Base-by-base conservation (phyloP, 2,329 filamentous ascomycete genomes). In the Fusarium newnesense region DNA sequence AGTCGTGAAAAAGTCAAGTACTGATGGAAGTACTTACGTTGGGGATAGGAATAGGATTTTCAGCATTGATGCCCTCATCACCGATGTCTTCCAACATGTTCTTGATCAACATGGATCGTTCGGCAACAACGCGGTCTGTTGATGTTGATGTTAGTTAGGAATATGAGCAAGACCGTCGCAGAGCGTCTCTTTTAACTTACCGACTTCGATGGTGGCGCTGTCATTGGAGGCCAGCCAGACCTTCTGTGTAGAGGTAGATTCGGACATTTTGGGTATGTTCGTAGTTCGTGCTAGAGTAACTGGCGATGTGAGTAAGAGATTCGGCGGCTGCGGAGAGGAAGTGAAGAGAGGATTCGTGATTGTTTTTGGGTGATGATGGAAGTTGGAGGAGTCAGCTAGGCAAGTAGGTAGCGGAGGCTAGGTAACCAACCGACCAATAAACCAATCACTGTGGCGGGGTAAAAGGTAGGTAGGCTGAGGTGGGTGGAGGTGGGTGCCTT, bases 71-170 rank as follows among this genome's bases (percentile, higher is more conserved):
- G 28, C 81, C 80, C 76, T 88, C 83, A 30, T 92, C 91, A 75
- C 94, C 95, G 53, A 98, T 86, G 85, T 99, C 96, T 81, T 97
- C 95, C 50, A 99, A 89, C 92, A 99, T 92, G 88, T 98, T 97
- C 91, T 97, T 98, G 87, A 99, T 97, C 60, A 99, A 88, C 79
- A 98, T 91, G 7, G 94, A 97, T 75, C 96, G 94, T 87, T 97
- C 94, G 46, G 94, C 94, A 69, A 98, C 93, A 42, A 90, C 87
- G 74, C 94, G 94, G 74, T 97, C 95, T 93, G 70, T 60, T 47
- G 34, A 46, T 93, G 70, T 60, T 47, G 34, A 46, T 40, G 39
- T 46, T 50, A 53, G 64, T 78, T 65, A 78, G 76, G 47, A 67
- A 37, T 34, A 53, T 36, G 40, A 64, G 47, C 44, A 32, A 67